Base-by-base conservation (phyloP, 2,329 filamentous ascomycete genomes). In the Trichothecium sympodiale region DNA sequence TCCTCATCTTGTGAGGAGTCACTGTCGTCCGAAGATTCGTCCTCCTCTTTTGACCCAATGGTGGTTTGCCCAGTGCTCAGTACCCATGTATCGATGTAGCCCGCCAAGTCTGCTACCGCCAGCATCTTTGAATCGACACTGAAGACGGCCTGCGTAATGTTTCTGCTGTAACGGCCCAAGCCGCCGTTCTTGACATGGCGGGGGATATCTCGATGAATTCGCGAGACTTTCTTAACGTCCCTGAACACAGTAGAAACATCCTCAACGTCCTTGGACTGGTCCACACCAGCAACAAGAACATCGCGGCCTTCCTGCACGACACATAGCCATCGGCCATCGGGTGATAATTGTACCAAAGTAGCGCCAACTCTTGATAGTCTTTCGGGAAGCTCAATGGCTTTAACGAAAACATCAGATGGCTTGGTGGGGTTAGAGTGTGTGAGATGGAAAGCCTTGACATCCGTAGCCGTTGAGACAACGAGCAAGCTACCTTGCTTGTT, bases 71-170 rank as follows among this genome's bases (percentile, higher is more conserved):
- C 53, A 36, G 60, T 53, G 50, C 75, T 69, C 37, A 94, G 59
- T 2, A 86, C 62, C 83, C 88, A 98, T 14, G 80, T 86, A 52
- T 96, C 88, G 23, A 96, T 67, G 56, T 80, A 86, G 30, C 91
- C 91, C 30, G 82, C 79, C 35, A 95, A 60, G 54, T 95, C 89
- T 33, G 81, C 79, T 20, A 79, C 74, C 8, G 82, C 87, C 32
- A 96, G 63, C 42, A 94, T 74, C 44, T 72, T 77, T 52, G 83
- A 85, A 53, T 94, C 82, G 5, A 78, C 66, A 8, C 87, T 88
- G 56, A 96, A 95, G 3, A 79, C 69, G 17, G 80, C 56, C 36
- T 84, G 80, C 26, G 73, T 78, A 44, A 96, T 77, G 31, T 70
- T 80, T 52, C 82, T 74, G 43, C 86, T 76, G 57, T 95, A 96